Conservation (phyloP, 2,329 filamentous ascomycete species). For the Aspergillus sp. region DNA sequence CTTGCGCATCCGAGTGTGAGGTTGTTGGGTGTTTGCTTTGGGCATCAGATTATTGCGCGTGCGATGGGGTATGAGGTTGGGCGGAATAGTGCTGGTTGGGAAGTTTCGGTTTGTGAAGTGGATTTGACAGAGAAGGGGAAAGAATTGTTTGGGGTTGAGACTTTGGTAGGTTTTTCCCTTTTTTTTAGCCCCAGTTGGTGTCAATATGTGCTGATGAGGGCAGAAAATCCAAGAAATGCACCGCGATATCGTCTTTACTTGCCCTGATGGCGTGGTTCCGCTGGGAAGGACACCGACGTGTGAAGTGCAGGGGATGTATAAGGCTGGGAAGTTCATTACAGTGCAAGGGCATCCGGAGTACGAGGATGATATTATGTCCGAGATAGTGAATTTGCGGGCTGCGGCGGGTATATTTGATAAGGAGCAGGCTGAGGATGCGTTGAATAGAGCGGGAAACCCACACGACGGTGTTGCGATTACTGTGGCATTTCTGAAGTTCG, state of each 20-base stretch:
- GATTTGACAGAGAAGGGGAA: slow-evolving; percentile 68
- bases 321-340: slow-evolving; percentile 65
- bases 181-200: background rate
- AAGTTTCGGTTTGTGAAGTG: slow-evolving; percentile 72
- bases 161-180: slow-evolving; percentile 48
- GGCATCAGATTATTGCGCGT: slow-evolving; percentile 79
- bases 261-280: slow-evolving; percentile 61
- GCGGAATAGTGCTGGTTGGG: slow-evolving; percentile 71
- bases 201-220: background rate
- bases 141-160: slow-evolving; percentile 68
- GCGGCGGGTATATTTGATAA: slow-evolving; percentile 68
- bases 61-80: slow-evolving; percentile 69
- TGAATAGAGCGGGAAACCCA: slow-evolving; percentile 62
- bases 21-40: slow-evolving; percentile 81
- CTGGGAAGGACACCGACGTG: slow-evolving; percentile 68
- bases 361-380: slow-evolving; percentile 66
- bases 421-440: slow-evolving; percentile 66
- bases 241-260: slow-evolving; percentile 68
- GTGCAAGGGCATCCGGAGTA: slow-evolving; percentile 90
- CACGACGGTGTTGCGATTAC: slow-evolving; percentile 82
- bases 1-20: slow-evolving; percentile 63
- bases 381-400: slow-evolving; percentile 66
- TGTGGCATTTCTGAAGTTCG: slow-evolving; percentile 72
- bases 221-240: slow-evolving; percentile 77
- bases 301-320: slow-evolving; percentile 77